Evolutionary conservation across 2,329 filamentous ascomycete species (phyloP), one percentile per base, ranked within the genome.

Genomic region (Neofusicoccum parvum): DNA sequence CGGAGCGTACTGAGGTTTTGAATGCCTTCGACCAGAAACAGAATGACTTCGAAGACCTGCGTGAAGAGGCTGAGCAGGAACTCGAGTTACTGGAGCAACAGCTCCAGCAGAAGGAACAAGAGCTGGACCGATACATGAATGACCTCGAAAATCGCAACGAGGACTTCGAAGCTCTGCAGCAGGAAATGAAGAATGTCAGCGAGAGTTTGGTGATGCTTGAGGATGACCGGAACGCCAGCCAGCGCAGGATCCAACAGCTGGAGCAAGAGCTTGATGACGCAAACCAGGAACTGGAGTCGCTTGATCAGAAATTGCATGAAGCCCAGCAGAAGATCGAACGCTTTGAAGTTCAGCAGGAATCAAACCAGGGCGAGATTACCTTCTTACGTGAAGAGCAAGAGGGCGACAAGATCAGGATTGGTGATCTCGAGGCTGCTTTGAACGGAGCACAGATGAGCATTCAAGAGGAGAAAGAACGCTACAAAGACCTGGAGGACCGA

Each of bases 351-450:
- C 94, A 98, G 74, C 90, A 94, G 69, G 95, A 99, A 78, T 96
- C 92, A 5, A 90, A 91, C 65, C 94, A 97, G 72, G 90, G 90
- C 66, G 95, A 99, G 77, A 96, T 98, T 78, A 89, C 92, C 1
- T 99, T 99, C 84, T 79, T 99, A 59, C 89, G 95, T 1, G 95
- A 99, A 75, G 95, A 99, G 80, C 95, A 99, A 78, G 95, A 99
- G 78, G 88, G 87, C 17, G 95, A 99, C 82, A 99, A 99, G 84
- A 96, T 99, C 75, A 94, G 93, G 79, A 98, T 99, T 72, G 92
- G 94, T 43, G 93, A 98, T 73, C 83, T 98, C 7, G 94, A 98
- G 74, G 91, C 92, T 9, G 88, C 90, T 14, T 81, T 97, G 43
- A 91, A 92, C 71, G 90, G 88, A 65, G 86, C 88, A n/a, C 91